A percentile compares a stretch with the other conserved stretches of the same genome.
Evolutionary conservation across 352 stramenopile species (phyloP).

Genomic region (Thraustochytrium sp.): DNA sequence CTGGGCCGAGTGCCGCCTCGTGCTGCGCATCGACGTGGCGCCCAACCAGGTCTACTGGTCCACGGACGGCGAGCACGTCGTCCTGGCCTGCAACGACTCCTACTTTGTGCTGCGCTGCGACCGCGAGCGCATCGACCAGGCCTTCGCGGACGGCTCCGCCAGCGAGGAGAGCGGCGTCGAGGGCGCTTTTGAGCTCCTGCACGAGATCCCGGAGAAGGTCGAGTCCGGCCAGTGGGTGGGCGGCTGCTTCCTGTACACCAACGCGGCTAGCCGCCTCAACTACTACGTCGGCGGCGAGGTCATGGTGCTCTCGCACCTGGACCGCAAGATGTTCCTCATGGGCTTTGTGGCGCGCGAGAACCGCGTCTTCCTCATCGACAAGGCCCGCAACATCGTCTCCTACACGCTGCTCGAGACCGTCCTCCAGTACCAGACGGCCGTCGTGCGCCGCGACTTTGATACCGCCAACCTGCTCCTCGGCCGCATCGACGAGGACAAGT

Average conservation of each 20-base stretch:
- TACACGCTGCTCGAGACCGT: constrained; percentile 84
- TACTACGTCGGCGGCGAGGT: constrained; percentile 99
- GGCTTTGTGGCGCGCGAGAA: constrained; percentile 97
- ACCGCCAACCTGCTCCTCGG: constrained; percentile 91
- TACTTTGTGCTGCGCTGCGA: constrained; percentile 95
- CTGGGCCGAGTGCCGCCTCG: constrained; percentile 94
- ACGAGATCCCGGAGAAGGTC: constrained; percentile 92
- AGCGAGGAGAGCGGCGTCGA: constrained; percentile 89
- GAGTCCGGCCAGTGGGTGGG: constrained; percentile 95
- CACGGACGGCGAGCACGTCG: constrained; percentile 88
- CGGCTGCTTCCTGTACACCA: constrained; percentile 99
- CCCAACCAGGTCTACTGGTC: constrained; percentile 94
- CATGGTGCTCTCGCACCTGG: constrained; percentile 93
- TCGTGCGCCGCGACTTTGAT: constrained; percentile 96
- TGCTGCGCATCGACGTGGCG: constrained; percentile 58
- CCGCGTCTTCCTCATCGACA: constrained; percentile 96
- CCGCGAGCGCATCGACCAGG: constrained; percentile 71
- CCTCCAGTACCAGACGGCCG: constrained; percentile 96
- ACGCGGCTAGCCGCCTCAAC: constrained; percentile 83
- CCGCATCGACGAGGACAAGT: constrained; percentile 81
- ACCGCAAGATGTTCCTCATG: constrained; percentile 86
- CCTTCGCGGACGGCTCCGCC: constrained; percentile 77
- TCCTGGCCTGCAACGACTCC: constrained; percentile 85
- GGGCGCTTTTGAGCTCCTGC: constrained; percentile 92
- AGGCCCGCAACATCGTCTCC: constrained; percentile 83